Base-by-base conservation (phyloP, 352 stramenopile species). In the Phytophthora fragariae region DNA sequence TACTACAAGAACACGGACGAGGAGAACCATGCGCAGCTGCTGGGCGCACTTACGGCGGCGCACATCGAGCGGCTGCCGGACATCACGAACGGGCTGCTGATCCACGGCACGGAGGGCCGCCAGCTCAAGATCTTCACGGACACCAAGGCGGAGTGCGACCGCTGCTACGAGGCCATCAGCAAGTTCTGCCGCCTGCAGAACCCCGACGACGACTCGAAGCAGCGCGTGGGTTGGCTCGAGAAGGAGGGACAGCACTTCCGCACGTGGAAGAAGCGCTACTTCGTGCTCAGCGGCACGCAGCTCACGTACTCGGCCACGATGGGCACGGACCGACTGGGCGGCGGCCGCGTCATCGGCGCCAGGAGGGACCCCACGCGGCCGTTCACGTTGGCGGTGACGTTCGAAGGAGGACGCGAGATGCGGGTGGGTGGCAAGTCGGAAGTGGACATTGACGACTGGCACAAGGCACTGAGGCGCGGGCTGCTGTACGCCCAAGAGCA, bases 41-140 rank as follows among this genome's bases (percentile, higher is more conserved):
- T 93, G 56, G 89, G 89, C 19, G 81, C 78, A 11, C 88, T 96
- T 68, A 90, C 82, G 29, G 81, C 92, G 35, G 82, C 83, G 21
- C 83, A 85, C 71, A 84, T 92, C 27, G 87, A 94, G 73, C 78
- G 75, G 5, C 76, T 86, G 52, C 65, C 71, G 19, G 83, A 87
- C 58, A 94, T 94, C 73, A 92, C 87, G 17, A 94, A 94, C 62
- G 87, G 89, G 0, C 73, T 96, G 54, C 69, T 90, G 37, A 87
- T 94, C 75, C 57, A 79, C 55, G 81, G 86, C 57, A 77, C 81
- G 0, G 86, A 94, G 60, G 89, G 87, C 2, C 81, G 88, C 1
- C 70, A 90, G 64, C 87, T 94, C 77, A 92, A 92, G 76, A 86
- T 96, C 67, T 94, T 93, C 63, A 93, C 84, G 47, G 88, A 96